These are phyloP conservation scores for Ustilago xerochloae DNA, from an alignment of 1,284 basidiomycete genomes.

Conservation along the genomic window DNA sequence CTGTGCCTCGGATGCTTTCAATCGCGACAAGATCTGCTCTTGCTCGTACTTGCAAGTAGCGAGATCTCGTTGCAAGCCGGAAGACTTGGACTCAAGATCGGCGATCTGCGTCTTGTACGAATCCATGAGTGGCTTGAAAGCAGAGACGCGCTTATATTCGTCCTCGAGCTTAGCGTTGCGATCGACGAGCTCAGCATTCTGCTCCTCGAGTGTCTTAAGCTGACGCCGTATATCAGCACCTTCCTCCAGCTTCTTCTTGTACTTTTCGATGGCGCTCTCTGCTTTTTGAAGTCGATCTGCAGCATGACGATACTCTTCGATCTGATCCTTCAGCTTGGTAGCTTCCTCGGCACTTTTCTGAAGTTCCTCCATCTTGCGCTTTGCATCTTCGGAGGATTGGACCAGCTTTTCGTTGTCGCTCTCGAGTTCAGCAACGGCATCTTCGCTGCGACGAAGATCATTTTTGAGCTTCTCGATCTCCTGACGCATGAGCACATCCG, in stretches of 20 bases:
- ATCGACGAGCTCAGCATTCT: constrained; percentile 90
- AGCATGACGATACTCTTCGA: constrained; percentile 84
- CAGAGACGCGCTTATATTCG: constrained; percentile 85
- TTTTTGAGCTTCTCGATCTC: constrained; percentile 58
- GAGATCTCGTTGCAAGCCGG: constrained; percentile 75
- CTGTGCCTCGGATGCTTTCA: constrained; percentile 73
- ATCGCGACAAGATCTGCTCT: constrained; percentile 49
- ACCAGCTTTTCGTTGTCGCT: constrained; percentile 51
- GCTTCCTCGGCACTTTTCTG: constrained; percentile 81
- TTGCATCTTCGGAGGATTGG: constrained; percentile 30
- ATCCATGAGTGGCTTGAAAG: constrained; percentile 89
- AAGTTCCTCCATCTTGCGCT: constrained; percentile 77
- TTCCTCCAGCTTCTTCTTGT: constrained; percentile 97
- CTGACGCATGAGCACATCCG: constrained; percentile 52
- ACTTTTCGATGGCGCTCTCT: constrained; percentile 98
- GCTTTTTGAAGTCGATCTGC: constrained; percentile 90
- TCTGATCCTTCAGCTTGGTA: constrained; percentile 84
- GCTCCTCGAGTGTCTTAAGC: constrained; percentile 86
- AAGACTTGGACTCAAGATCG: constrained; percentile 80
- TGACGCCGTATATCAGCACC: constrained; percentile 85
- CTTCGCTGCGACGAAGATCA: constrained; percentile 56
- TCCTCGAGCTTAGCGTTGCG: constrained; percentile 89
- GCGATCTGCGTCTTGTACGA: constrained; percentile 89
- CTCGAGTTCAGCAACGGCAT: constrained; percentile 58
- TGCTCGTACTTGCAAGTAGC: constrained; percentile 53